Percentiles rank a stretch among this genome's conserved stretches.
Conservation (phyloP, 2,329 filamentous ascomycete genomes). For the Claviceps sp. region DNA sequence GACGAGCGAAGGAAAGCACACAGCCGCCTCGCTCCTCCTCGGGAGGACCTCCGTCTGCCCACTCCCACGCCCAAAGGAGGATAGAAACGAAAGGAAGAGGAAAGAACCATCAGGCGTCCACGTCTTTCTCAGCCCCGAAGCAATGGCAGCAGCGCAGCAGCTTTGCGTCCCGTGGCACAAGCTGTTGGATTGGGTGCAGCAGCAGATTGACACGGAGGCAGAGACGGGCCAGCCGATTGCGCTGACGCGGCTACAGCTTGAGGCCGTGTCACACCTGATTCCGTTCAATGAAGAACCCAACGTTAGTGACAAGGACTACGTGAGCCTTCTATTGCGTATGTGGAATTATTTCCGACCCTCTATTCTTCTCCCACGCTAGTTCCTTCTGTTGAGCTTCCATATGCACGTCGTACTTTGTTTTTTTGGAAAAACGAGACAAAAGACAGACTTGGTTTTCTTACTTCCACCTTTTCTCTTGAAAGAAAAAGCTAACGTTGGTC, state of each 20-base stretch:
- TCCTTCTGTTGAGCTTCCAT: too few relatives aligned
- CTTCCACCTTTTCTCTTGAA: not conserved
- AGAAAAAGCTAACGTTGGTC: not conserved
- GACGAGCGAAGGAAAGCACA: too few relatives aligned
- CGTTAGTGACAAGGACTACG: constrained; percentile 14
- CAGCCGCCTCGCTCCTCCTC: too few relatives aligned
- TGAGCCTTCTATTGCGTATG: constrained; percentile 18
- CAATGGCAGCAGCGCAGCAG: not conserved
- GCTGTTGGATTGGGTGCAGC: constrained; percentile 26
- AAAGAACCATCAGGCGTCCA: not conserved
- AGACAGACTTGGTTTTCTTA: too few relatives aligned
- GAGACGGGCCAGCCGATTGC: constrained; percentile 19
- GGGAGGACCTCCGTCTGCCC: too few relatives aligned
- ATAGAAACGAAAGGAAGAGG: not conserved
- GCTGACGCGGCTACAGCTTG: constrained; percentile 23
- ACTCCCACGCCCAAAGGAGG: too few relatives aligned
- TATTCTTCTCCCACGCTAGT: too few relatives aligned
- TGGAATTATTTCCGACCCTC: not conserved
- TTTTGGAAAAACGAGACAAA: too few relatives aligned
- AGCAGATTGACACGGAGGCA: constrained; percentile 24
- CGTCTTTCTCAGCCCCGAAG: not conserved
- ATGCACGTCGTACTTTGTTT: too few relatives aligned
- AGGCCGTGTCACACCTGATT: constrained; percentile 28
- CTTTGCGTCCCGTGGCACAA: constrained; percentile 18
- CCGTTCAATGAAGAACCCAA: constrained; percentile 16